Evolutionary conservation across 2,329 filamentous ascomycete species (phyloP), one percentile per base, ranked within the genome.

Genomic region (Neoarthrinium moseri): DNA sequence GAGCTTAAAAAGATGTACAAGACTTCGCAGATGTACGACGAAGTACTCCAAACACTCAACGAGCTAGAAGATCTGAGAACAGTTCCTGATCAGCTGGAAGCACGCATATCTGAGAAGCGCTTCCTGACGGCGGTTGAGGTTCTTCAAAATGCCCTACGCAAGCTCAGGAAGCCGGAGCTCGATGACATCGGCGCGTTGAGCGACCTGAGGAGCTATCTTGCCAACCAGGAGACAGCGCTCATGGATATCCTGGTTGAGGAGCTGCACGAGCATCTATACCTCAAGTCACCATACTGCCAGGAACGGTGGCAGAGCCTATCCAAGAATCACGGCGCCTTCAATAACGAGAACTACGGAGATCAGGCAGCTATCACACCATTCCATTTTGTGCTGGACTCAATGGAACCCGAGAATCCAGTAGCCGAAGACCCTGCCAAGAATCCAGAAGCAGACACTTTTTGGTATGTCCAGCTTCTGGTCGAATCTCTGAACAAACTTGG

Each of bases 241-340:
- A 92, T 92, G 60, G 94, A 99, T 61, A 97, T 97, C 43, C 66
- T 99, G 46, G 84, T 97, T n/a, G 94, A 99, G 64, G 94, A 99
- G 66, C 75, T 99, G 26, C 94, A 99, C 63, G 94, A 95, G 63
- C 94, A 99, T 68, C 77, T 99, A 4, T 99, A 99, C 62, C 81
- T 99, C 30, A 97, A 97, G 64, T 97, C 92, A 4, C 94, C 92
- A 0, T 99, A 99, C 63, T 97, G 92, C 62, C 91, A 96, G 62
- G 90, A 96, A 63, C 79, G 94, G 55, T 99, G 94, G 94, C 95
- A 95, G 66, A 81, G 80, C 48, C 81, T 95, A 49, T 78, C 85
- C 29, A 86, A 86, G 56, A 80, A 78, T 29, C 84, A 88, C 52
- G 75, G 80, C 38, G 70, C 72, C 3, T 72, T 69, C 50, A 35